Evolutionary conservation across 495 filamentous ascomycete species (phyloP).

Genomic region (Xylaria venustula): DNA sequence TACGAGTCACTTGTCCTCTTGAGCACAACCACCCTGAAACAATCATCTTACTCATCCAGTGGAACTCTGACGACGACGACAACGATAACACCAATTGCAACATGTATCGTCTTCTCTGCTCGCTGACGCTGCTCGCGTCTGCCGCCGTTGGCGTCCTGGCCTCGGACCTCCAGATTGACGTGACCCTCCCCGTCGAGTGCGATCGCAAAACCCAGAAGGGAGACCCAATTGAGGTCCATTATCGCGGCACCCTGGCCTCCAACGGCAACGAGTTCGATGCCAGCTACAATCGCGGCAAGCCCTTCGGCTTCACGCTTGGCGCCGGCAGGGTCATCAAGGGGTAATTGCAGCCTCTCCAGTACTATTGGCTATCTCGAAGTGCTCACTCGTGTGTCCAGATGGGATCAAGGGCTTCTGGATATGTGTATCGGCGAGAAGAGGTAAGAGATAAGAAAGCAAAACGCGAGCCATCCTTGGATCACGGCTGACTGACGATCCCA

Average conservation of each 20-base stretch:
- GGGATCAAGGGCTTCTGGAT: constrained; percentile 87
- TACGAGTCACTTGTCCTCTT: no score
- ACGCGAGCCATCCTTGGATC: background rate
- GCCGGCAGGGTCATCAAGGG: constrained; percentile 83
- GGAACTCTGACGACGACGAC: background rate
- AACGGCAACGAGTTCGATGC: constrained; percentile 59
- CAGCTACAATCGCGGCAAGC: constrained; percentile 69
- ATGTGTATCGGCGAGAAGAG: constrained; percentile 98
- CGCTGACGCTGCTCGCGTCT: constrained; percentile 54
- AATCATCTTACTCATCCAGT: no score
- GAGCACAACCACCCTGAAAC: no score
- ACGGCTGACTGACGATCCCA: constrained; percentile 6
- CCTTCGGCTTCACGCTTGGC: constrained; percentile 78
- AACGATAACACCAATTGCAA: constrained; percentile 12
- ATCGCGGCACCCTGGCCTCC: constrained; percentile 72
- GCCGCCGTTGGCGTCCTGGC: constrained; percentile 50
- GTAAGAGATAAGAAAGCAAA: constrained; percentile 10
- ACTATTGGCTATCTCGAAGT: background rate
- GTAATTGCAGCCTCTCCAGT: constrained; percentile 39
- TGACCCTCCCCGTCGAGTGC: constrained; percentile 64
- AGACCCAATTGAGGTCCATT: constrained; percentile 82
- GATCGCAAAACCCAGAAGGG: constrained; percentile 72
- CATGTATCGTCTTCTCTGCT: constrained; percentile 58
- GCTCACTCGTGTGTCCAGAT: constrained; percentile 42
- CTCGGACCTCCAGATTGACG: constrained; percentile 67